These are phyloP conservation scores for Lecanicillium sp. DNA, from an alignment of 2,329 filamentous ascomycete genomes.

Conservation along the genomic window DNA sequence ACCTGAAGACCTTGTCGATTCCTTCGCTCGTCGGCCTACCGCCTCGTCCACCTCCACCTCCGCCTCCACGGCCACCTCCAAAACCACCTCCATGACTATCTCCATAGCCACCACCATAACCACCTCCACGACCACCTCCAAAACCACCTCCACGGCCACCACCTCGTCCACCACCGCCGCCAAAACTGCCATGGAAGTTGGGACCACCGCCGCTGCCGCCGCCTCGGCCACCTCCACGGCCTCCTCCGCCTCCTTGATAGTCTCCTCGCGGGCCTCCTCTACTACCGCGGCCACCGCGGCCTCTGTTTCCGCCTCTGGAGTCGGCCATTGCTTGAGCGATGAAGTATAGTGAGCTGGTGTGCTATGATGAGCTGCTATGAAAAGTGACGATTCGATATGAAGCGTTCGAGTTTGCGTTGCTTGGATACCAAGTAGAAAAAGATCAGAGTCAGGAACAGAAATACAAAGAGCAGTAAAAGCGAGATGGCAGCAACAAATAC, in stretches of 20 bases:
- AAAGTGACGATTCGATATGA: too few relatives aligned
- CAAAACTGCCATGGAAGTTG: slow-evolving; percentile 10
- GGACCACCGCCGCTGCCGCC: slow-evolving; percentile 12
- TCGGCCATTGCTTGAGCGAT: too few relatives aligned
- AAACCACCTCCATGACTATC: slow-evolving; percentile 10
- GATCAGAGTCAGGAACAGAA: too few relatives aligned
- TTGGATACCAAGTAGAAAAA: too few relatives aligned
- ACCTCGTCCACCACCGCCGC: slow-evolving; percentile 14
- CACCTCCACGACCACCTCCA: slow-evolving; percentile 12
- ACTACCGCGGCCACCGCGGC: slow-evolving; percentile 13
- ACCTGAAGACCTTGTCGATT: slow-evolving; percentile 8
- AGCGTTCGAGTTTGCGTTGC: too few relatives aligned
- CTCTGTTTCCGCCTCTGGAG: slow-evolving; percentile 13
- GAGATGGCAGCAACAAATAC: too few relatives aligned
- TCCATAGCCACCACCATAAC: slow-evolving; percentile 15
- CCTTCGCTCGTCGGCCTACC: slow-evolving; percentile 5
- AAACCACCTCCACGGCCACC: slow-evolving; percentile 13
- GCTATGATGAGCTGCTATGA: too few relatives aligned
- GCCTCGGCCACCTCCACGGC: slow-evolving; percentile 14
- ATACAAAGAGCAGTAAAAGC: too few relatives aligned
- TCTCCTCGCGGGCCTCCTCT: slow-evolving; percentile 11
- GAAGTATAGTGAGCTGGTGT: too few relatives aligned
- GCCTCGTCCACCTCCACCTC: slow-evolving; percentile 6
- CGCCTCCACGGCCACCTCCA: slow-evolving; percentile 7
- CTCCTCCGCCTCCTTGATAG: slow-evolving; percentile 13